Base-by-base conservation (phyloP, 116 monocot species). In the Dioscorea cayenensis region DNA sequence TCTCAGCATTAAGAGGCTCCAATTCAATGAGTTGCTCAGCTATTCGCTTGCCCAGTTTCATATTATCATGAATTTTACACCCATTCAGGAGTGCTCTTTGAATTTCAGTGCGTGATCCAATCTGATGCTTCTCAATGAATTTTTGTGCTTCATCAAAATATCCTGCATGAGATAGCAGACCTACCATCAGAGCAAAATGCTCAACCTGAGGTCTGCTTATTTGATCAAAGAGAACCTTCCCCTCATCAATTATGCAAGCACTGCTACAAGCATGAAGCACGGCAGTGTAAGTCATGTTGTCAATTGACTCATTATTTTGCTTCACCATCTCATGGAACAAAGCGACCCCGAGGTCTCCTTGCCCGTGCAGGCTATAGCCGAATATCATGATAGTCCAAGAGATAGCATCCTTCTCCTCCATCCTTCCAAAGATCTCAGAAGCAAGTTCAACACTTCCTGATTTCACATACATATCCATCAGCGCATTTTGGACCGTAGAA, bases 381-480 rank as follows among this genome's bases (percentile, higher is more conserved):
- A 81, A 32, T 28, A 83, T 79, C 83, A 86, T 81, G 51, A 85
- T 60, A 32, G 83, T 86, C 81, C 78, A 83, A 21, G 83, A 83
- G 20, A 89, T 77, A 2, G 8, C 49, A 67, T 89, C 83, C 67
- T 68, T 89, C 27, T 59, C 64, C 2, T 43, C 7, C 63, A 78
- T 78, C 59, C 63, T 36, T 20, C 63, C 58, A 28, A 89, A 89
- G 7, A 89, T 55, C 69, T 67, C 74, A 4, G 18, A 64, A 11
- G 83, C 89, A 10, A 12, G 43, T 1, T 81, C 72, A 16, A 89
- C 14, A 21, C 68, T 69, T 10, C 86, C 86, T 0, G 89, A 83
- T 38, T 89, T 89, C 36, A 79, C 78, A 36, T 86, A 86, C 83
- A 86, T 86, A n/a, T 85, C 89, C 73, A 84, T 79, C 36, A 89